Evolutionary conservation across 2,329 filamentous ascomycete species (phyloP).

Genomic region (Seiridium cupressi): DNA sequence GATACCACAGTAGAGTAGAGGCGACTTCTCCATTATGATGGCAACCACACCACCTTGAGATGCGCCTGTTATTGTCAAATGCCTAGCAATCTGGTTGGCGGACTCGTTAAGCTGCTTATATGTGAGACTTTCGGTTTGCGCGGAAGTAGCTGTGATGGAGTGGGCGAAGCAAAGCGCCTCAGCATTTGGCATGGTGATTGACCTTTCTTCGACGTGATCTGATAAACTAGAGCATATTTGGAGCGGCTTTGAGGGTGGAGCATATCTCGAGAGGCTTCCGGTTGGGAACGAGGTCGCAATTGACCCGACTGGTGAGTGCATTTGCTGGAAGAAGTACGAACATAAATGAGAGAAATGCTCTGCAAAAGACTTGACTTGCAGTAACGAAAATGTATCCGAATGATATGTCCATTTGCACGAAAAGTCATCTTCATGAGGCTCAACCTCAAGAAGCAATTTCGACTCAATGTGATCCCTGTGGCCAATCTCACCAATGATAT

Average conservation of each 20-base stretch:
- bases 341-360: slow-evolving; percentile 59
- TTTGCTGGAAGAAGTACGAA: slow-evolving; percentile 23
- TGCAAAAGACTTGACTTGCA: slow-evolving; percentile 56
- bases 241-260: slow-evolving; percentile 33
- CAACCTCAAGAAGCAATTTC: slow-evolving; percentile 71
- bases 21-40: slow-evolving; percentile 75
- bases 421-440: slow-evolving; percentile 52
- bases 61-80: slow-evolving; percentile 47
- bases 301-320: slow-evolving; percentile 20
- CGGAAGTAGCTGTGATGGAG: slow-evolving; percentile 36
- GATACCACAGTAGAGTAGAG: slow-evolving; percentile 70
- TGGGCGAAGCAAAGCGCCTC: slow-evolving; percentile 65
- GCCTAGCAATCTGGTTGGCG: slow-evolving; percentile 63
- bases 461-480: slow-evolving; percentile 75
- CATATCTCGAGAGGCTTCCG: slow-evolving; percentile 47
- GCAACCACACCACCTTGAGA: slow-evolving; percentile 60
- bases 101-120: slow-evolving; percentile 63
- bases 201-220: slow-evolving; percentile 53
- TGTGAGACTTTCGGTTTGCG: slow-evolving; percentile 46
- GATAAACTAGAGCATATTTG: slow-evolving; percentile 43
- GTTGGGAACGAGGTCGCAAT: slow-evolving; percentile 25
- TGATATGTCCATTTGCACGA: slow-evolving; percentile 47
- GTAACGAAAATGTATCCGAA: slow-evolving; percentile 44
- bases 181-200: slow-evolving; percentile 43
- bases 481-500: slow-evolving; percentile 50